Evolutionary conservation across 345 rosid species (phyloP).

Genomic region (Melastoma malabathricum): DNA sequence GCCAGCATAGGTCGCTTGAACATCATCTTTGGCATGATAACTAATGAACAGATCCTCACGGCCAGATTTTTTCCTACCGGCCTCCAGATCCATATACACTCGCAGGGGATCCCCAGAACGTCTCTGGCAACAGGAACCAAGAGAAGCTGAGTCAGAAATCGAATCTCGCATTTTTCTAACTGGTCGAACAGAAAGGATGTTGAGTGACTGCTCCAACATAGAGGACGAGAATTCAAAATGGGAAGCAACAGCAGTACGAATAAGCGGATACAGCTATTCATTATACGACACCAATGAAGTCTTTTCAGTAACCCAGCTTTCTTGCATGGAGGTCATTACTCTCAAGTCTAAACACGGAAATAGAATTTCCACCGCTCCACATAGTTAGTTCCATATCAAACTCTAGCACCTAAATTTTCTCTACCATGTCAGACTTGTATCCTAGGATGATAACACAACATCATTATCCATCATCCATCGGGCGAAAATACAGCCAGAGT

Average conservation of each 20-base stretch:
- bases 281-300: neutral
- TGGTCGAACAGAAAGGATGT: too few species aligned
- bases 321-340: too few species aligned
- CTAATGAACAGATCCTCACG: conserved; percentile 74
- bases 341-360: too few species aligned
- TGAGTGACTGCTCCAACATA: neutral
- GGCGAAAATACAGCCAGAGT: too few species aligned
- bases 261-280: neutral
- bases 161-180: too few species aligned
- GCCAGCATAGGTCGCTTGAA: conserved; percentile 84
- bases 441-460: too few species aligned
- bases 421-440: too few species aligned
- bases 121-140: conserved; percentile 32
- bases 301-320: too few species aligned
- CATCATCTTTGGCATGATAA: conserved; percentile 80
- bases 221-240: neutral
- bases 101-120: conserved; percentile 72
- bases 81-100: conserved; percentile 90
- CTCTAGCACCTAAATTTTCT: too few species aligned
- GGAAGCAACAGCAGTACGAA: neutral
- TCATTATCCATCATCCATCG: too few species aligned
- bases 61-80: conserved; percentile 76
- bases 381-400: too few species aligned
- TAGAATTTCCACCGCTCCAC: too few species aligned
- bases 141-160: neutral